Base-by-base conservation (phyloP, 129 eudicot species). In the Arctium minus region DNA sequence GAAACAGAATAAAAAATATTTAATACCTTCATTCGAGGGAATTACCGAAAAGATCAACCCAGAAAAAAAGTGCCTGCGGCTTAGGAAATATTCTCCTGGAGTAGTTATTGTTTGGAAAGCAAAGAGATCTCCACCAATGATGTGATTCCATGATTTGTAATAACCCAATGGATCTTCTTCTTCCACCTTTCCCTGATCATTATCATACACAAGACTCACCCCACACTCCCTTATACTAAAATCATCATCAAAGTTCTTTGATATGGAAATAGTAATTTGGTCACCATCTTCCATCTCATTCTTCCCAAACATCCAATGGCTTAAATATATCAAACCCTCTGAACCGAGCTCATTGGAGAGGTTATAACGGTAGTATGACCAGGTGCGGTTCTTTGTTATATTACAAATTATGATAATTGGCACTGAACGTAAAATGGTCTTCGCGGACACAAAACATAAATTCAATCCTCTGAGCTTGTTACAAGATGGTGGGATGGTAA, bases 131-230 rank as follows among this genome's bases (percentile, higher is more conserved):
- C 72, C 29, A 37, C 53, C 38, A 12, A 80, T 72, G 22, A 80
- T 72, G 60, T 80, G 38, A 22, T 72, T 71, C 77, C 83, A 80
- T 18, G 78, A 80, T 70, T 80, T 80, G 83, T 80, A 80, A 80
- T 71, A 33, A 38, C 53, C 15, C 76, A 72, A 72, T 30, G 4
- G 13, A n/a, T 72, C 76, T 35, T 37, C 29, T 17, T 37, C 48
- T 44, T 44, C 53, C 15, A 44, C 9, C 15, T 44, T 44, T 9
- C 5, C 40, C 4, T 37, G 5, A 37, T 10, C 10, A 2, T 17
- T 62, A 8, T 50, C 70, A 50, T 46, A 75, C 15, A 75, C 40
- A 48, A 75, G 79, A 11, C 39, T 29, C 67, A 30, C 12, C 39
- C 79, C 53, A 44, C 53, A 44, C 53, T 44, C 15, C 53, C 53